These are phyloP conservation scores for Zygosaccharomyces bisporus DNA, from an alignment of 805 yeast species.

Conservation along the genomic window DNA sequence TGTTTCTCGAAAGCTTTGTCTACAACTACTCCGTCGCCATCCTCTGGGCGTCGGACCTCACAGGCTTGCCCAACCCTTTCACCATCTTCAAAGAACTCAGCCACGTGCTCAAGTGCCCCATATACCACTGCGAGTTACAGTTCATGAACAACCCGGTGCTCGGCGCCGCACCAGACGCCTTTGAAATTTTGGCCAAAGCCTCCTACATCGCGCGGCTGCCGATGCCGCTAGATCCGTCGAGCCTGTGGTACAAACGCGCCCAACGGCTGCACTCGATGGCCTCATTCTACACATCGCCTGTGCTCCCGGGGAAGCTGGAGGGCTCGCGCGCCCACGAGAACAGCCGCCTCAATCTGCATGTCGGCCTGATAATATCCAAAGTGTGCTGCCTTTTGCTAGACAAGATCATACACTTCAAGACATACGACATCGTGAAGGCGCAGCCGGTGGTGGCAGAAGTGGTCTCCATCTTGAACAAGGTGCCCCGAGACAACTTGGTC, in stretches of 20 bases:
- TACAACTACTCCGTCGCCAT: conserved; percentile 42
- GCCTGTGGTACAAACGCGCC: conserved; percentile 16
- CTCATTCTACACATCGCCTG: conserved; percentile 15
- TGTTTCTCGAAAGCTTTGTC: conserved; percentile 44
- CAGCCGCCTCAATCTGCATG: conserved; percentile 13
- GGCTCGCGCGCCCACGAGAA: conserved; percentile 6
- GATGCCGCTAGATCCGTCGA: conserved; percentile 15
- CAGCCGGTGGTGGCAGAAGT: conserved; percentile 15
- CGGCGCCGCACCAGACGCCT: conserved; percentile 39
- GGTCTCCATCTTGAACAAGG: conserved; percentile 10
- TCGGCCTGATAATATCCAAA: conserved; percentile 17
- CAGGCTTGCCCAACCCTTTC: conserved; percentile 43
- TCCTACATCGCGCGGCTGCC: conserved; percentile 31
- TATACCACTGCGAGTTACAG: conserved; percentile 37
- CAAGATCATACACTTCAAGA: conserved; percentile 13
- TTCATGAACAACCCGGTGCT: conserved; percentile 45
- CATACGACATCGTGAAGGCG: conserved; percentile 7
- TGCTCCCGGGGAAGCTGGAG: conserved; percentile 7
- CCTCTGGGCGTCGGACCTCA: conserved; percentile 35
- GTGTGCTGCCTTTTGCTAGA: conserved; percentile 15
- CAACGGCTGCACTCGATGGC: conserved; percentile 13
- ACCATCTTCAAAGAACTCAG: conserved; percentile 36
- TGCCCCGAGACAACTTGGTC: conserved; percentile 13
- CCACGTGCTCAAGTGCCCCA: conserved; percentile 35
- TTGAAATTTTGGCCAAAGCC: conserved; percentile 38